Evolutionary conservation across 352 stramenopile genomes (phyloP), one percentile per base, ranked within the genome.

Genomic region (Halophytophthora polymorphica): DNA sequence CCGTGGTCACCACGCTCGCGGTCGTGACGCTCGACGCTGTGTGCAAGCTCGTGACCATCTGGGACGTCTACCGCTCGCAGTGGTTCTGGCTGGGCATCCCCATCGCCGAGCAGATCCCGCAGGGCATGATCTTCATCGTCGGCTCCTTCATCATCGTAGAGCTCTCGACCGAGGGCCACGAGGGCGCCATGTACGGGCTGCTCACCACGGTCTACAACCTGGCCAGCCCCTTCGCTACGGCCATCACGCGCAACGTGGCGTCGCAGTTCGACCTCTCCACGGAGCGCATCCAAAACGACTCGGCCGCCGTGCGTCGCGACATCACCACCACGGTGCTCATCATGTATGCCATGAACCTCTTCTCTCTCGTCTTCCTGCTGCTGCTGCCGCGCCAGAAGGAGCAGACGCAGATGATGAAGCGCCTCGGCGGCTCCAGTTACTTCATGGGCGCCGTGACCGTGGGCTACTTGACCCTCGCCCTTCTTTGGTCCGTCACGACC

Each of bases 341-440:
- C 56, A 78, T 79, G 66, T 85, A 77, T 53, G 48, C 21, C 36
- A 37, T 71, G 53, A 79, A 83, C 34, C 46, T 89, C 21, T 56
- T 77, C 29, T 82, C 73, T 35, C 57, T 87, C 11, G 41, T 44
- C 18, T 83, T 75, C 42, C 55, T 89, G 31, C 22, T 72, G 3
- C 64, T 85, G 50, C 67, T 89, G 36, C 78, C 78, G 25, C 71
- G 71, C 2, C 78, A 89, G 58, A 89, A 89, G 56, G 63, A 74
- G 43, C 59, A 86, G 53, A 76, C 75, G 1, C 78, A 85, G 55
- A 55, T 72, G 36, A 74, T 89, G 57, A 88, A 88, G 69, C 66
- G 65, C 35, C 58, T 75, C 29, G 77, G 74, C 15, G 73, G 73
- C 40, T 84, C 65, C 15, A 77, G 64, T 43, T 66, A 65, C 41